Evolutionary conservation across 73 alveolate species (phyloP).

Genomic region (Tetrahymena malaccensis): DNA sequence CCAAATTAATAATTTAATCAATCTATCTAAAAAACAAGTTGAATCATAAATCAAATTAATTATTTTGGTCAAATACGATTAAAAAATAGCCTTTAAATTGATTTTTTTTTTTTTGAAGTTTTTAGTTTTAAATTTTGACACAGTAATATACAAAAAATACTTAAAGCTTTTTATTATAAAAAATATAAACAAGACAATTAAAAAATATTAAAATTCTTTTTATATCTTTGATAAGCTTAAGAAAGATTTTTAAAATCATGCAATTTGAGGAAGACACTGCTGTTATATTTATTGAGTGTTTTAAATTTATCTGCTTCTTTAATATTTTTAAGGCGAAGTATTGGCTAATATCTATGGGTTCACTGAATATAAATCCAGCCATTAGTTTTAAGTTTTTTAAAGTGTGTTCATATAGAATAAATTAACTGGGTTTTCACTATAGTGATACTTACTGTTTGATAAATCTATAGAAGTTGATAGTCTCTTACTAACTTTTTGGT

Average conservation of each 20-base stretch:
- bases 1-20: too few relatives aligned
- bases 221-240: neutral
- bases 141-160: too few relatives aligned
- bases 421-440: neutral
- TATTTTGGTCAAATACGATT: too few relatives aligned
- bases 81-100: too few relatives aligned
- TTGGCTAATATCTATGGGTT: neutral
- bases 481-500: neutral
- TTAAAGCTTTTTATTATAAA: too few relatives aligned
- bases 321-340: neutral
- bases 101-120: too few relatives aligned
- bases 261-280: neutral
- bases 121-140: too few relatives aligned
- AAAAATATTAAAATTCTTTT: too few relatives aligned
- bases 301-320: neutral
- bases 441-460: neutral
- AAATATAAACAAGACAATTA: too few relatives aligned
- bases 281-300: neutral
- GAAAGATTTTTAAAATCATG: neutral
- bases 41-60: too few relatives aligned
- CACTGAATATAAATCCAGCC: neutral
- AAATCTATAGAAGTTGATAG: neutral
- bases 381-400: neutral
- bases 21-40: too few relatives aligned
- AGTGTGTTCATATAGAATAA: neutral